phyloP scores from a whole-genome alignment of 2,329 filamentous ascomycete species.

The Dactylonectria estremocensis region DNA sequence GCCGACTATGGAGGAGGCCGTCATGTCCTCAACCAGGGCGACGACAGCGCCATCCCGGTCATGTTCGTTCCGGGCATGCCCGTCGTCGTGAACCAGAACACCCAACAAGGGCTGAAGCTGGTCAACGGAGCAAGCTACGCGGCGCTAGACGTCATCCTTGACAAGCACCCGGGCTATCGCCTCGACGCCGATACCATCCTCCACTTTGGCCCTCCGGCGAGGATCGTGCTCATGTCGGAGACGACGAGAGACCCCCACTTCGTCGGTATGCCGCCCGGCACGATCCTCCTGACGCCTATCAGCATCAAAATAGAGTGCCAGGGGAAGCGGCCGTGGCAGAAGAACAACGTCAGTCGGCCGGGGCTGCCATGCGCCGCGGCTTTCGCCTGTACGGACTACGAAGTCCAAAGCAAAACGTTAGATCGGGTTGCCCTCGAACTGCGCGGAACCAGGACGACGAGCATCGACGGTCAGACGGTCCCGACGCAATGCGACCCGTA shows the following conservation, averaged over 20 bases:
- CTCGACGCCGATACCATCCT: not conserved
- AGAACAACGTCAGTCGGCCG: slow-evolving; percentile 6
- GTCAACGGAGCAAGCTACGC: slow-evolving; percentile 18
- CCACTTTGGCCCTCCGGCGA: slow-evolving; percentile 20
- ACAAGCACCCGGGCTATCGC: slow-evolving; percentile 1
- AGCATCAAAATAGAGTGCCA: slow-evolving; percentile 11
- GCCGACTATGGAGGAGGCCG: no score
- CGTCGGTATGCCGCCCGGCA: slow-evolving; percentile 18
- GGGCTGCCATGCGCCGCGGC: slow-evolving; percentile 6
- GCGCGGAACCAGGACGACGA: slow-evolving; percentile 2
- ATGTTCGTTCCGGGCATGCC: slow-evolving; percentile 11
- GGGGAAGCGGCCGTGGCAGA: slow-evolving; percentile 17
- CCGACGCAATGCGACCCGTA: slow-evolving; percentile 4
- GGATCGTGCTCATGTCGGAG: slow-evolving; percentile 3
- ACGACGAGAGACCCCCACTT: slow-evolving; percentile 5
- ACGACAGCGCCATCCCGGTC: no score
- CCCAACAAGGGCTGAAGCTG: slow-evolving; percentile 16
- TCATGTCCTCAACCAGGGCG: no score
- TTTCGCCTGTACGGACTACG: slow-evolving; percentile 21
- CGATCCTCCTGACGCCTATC: slow-evolving; percentile 12
- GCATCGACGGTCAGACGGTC: not conserved
- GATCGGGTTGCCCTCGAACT: slow-evolving; percentile 1
- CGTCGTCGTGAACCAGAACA: slow-evolving; percentile 20
- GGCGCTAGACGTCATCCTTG: not conserved
- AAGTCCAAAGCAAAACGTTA: slow-evolving; percentile 1